Percentiles rank a stretch among this genome's conserved stretches.
Evolutionary conservation across 345 rosid species (phyloP).

Genomic region (Boechera divaricarpa): DNA sequence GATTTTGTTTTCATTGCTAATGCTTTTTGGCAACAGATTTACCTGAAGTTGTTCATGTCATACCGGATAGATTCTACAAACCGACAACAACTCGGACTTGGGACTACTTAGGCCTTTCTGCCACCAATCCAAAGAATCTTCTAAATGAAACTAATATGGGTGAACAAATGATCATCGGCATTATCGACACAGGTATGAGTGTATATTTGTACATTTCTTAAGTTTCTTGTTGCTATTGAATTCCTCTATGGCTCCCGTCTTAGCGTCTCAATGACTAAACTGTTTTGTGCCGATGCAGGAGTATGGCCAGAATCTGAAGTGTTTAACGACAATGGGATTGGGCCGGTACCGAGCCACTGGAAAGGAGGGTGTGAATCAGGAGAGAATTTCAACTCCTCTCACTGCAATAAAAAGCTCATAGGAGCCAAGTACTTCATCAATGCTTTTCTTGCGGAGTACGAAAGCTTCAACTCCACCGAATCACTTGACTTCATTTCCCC

Average conservation of each 20-base stretch:
- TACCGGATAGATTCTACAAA: constrained; percentile 44
- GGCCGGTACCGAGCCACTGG: constrained; percentile 32
- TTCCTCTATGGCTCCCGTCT: not conserved
- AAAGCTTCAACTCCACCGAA: constrained; percentile 45
- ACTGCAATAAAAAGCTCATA: constrained; percentile 63
- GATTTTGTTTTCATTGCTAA: not conserved
- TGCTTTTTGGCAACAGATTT: constrained; percentile 36
- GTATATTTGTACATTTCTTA: not conserved
- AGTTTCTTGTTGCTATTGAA: not conserved
- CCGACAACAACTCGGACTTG: constrained; percentile 57
- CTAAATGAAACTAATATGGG: constrained; percentile 44
- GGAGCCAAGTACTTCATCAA: constrained; percentile 59
- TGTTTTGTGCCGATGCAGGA: constrained; percentile 1
- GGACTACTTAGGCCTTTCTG: constrained; percentile 55
- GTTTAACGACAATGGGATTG: constrained; percentile 42
- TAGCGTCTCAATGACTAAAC: not conserved
- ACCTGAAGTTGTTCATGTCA: constrained; percentile 53
- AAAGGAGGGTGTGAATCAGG: constrained; percentile 42
- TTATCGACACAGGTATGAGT: constrained; percentile 44
- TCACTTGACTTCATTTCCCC: constrained; percentile 52
- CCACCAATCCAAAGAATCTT: constrained; percentile 31
- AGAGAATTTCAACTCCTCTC: constrained; percentile 32
- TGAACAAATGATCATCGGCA: constrained; percentile 42
- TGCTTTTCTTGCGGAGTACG: constrained; percentile 46
- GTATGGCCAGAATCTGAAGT: constrained; percentile 44